Conservation (phyloP, 352 stramenopile species). For the Achlya hypogyna region DNA sequence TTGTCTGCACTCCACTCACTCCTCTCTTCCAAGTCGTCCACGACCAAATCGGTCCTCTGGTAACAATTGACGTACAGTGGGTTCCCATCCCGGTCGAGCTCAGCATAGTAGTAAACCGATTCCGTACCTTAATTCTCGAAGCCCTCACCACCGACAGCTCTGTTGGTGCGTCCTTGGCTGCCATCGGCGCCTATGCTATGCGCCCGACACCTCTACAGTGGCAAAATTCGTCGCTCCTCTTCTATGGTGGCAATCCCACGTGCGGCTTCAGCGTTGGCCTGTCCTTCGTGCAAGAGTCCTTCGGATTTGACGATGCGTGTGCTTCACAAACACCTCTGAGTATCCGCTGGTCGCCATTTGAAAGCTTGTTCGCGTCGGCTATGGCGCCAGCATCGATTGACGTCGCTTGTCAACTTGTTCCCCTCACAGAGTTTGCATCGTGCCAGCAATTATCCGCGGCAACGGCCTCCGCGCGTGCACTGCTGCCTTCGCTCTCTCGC, state of each 20-base stretch:
- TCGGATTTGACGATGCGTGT: constrained; percentile 4
- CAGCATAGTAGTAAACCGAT: too few species aligned
- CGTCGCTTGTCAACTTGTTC: background rate
- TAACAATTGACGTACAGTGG: background rate
- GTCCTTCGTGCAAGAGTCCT: background rate
- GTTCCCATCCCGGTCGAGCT: background rate
- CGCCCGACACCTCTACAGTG: background rate
- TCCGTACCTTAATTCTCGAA: background rate
- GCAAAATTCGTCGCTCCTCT: background rate
- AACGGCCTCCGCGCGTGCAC: too few species aligned
- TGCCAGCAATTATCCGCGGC: too few species aligned
- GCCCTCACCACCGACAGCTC: background rate
- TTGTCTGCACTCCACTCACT: background rate
- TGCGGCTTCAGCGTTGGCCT: background rate
- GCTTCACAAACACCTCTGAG: background rate
- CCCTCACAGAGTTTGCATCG: background rate
- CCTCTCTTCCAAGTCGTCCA: background rate
- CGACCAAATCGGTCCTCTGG: background rate
- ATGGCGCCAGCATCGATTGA: background rate
- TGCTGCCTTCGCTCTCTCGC: too few species aligned
- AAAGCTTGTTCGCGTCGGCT: background rate
- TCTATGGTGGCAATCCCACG: background rate
- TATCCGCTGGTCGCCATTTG: background rate
- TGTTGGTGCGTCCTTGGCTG: background rate
- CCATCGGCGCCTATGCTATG: background rate